Base-by-base conservation (phyloP, 768 basidiomycete species). In the Psilocybe tampanensis region DNA sequence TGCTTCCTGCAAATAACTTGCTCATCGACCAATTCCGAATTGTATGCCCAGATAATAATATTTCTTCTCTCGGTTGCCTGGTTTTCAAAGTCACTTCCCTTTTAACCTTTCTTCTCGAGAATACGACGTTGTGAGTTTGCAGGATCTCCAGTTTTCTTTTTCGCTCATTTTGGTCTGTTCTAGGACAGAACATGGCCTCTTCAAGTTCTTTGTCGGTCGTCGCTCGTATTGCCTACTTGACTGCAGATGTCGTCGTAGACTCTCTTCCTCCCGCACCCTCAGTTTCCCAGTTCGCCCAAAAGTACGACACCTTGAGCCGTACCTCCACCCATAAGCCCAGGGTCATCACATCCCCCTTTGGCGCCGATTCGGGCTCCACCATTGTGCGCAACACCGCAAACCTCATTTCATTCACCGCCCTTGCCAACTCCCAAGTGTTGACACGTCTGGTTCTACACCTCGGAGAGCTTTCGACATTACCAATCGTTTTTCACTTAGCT, bases 401-500 rank as follows among this genome's bases (percentile, higher is more conserved):
- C 8, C 80, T 92, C n/a, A 70, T 80, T 19, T 86, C 89, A 2
- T 81, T 88, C 66, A 88, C 86, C 4, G 76, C 84, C 19, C 60
- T 74, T 7, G 76, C 83, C 5, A 75, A 77, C 41, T 74, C 84
- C 8, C 81, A 84, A 44, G 70, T 80, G 21, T 66, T 86, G 23
- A 81, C 84, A 21, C 76, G 80, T 36, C 78, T 94, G n/a, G 72
- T 93, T 9, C 79, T 86, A 1, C 83, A 86, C 65, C 81, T 92
- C n/a, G 70, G 85, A 32, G 84, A 89, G 59, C 77, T 95, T 47
- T 83, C 90, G 1, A 66, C 77, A 1, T 72, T 78, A 4, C 85
- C 92, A 0, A 72, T 93, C 18, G 92, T 89, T 26, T 67, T 94
- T 26, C 89, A 94, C 66, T 73, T 94, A 34, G 86, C 86, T 12